Conservation (phyloP, 495 filamentous ascomycete species). For the Sporormia fimetaria region DNA sequence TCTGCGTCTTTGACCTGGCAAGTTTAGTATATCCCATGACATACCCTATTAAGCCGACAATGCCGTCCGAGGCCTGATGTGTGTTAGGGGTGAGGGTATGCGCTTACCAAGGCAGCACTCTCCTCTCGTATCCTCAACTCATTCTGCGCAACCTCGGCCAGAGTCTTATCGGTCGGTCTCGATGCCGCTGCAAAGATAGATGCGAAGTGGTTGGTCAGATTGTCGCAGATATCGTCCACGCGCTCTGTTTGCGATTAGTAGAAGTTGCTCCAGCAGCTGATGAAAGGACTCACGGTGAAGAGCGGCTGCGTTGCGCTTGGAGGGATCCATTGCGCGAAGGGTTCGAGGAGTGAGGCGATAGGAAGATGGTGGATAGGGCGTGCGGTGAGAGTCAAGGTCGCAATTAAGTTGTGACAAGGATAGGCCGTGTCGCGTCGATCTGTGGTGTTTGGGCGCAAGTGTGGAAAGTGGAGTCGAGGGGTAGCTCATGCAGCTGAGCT, state of each 20-base stretch:
- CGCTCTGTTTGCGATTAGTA: conserved; percentile 15
- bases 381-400: too few relatives aligned
- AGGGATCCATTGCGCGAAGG: conserved; percentile 12
- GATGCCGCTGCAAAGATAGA: conserved; percentile 46
- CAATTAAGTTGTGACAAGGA: too few relatives aligned
- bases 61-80: neutral
- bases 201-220: conserved; percentile 50
- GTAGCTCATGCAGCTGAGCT: too few relatives aligned
- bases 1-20: conserved; percentile 52
- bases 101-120: conserved; percentile 47
- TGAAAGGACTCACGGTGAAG: conserved; percentile 7
- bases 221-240: conserved; percentile 25
- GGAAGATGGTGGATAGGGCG: too few relatives aligned
- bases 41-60: neutral
- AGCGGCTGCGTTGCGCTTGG: conserved; percentile 11
- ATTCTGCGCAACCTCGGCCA: conserved; percentile 42
- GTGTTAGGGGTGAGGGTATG: neutral
- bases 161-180: conserved; percentile 21
- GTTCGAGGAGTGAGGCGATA: neutral
- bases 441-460: too few relatives aligned
- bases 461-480: too few relatives aligned
- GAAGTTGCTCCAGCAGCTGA: neutral
- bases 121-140: conserved; percentile 54
- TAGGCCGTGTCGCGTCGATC: too few relatives aligned
- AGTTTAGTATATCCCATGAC: neutral